Conservation (phyloP, 2,329 filamentous ascomycete genomes). For the Aspergillus spinulosporus region DNA sequence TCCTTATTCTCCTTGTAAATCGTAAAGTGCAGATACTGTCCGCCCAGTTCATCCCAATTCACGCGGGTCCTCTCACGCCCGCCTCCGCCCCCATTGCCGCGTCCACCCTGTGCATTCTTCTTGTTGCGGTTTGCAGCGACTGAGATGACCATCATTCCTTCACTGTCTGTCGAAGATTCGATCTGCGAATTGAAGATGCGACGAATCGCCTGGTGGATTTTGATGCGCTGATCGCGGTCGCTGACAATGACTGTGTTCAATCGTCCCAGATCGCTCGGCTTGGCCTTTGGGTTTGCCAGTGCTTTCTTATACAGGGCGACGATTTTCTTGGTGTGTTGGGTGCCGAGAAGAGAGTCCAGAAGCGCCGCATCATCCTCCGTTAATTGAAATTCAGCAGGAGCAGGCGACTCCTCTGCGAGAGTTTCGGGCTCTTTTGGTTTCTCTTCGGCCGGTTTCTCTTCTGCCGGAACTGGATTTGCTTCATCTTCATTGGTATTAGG, state of each 20-base stretch:
- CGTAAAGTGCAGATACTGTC: conserved; percentile 84
- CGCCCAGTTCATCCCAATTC: conserved; percentile 66
- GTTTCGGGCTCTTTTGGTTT: conserved; percentile 17
- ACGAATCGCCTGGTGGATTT: conserved; percentile 67
- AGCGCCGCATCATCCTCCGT: conserved; percentile 47
- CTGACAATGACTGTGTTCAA: conserved; percentile 56
- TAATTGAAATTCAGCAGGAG: conserved; percentile 34
- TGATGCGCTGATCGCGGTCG: conserved; percentile 62
- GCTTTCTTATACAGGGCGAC: conserved; percentile 58
- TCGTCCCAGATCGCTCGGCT: conserved; percentile 56
- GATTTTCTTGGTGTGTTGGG: conserved; percentile 52
- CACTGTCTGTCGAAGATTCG: conserved; percentile 73
- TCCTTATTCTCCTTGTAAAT: conserved; percentile 97
- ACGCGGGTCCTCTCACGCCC: conserved; percentile 45
- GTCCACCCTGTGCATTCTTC: conserved; percentile 29
- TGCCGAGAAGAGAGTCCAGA: conserved; percentile 53
- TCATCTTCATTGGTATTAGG: conserved; percentile 23
- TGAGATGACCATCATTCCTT: conserved; percentile 65
- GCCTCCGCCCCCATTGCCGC: conserved; percentile 32
- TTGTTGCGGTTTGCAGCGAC: conserved; percentile 42
- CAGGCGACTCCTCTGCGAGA: conserved; percentile 20
- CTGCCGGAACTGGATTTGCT: conserved; percentile 12
- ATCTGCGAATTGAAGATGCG: conserved; percentile 76
- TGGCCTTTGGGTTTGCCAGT: conserved; percentile 54
- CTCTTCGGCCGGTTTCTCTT: conserved; percentile 18